Conservation (phyloP, 148 eudicot species). For the Gaultheria prostrata region DNA sequence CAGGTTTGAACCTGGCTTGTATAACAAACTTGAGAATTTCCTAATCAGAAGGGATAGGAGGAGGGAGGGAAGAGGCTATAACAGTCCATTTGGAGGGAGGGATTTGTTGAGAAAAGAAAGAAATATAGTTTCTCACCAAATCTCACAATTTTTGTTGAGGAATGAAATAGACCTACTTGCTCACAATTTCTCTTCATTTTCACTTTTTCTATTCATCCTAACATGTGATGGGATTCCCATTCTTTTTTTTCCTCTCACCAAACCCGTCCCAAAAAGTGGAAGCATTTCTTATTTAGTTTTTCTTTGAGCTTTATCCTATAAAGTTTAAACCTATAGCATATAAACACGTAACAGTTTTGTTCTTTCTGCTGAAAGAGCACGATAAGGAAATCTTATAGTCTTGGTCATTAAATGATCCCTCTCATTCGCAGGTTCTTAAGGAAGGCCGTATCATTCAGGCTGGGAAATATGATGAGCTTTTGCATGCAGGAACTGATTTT, state of each 20-base stretch:
- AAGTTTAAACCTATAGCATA: background rate
- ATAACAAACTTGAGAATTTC: background rate
- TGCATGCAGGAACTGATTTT: slow-evolving; percentile 89
- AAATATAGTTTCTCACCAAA: too few species aligned
- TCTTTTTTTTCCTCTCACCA: background rate
- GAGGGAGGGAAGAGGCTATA: background rate
- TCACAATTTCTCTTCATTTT: background rate
- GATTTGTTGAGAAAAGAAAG: background rate
- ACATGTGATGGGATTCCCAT: background rate
- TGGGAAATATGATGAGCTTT: slow-evolving; percentile 82
- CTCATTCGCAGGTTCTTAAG: slow-evolving; percentile 64
- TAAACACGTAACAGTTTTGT: background rate
- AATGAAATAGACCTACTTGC: background rate
- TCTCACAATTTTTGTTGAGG: too few species aligned
- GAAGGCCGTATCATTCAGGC: slow-evolving; percentile 86
- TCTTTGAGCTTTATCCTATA: background rate
- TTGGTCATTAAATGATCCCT: background rate
- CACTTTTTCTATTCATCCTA: background rate
- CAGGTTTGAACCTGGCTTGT: background rate
- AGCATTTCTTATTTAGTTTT: background rate
- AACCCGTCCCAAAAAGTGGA: background rate
- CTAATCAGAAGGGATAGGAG: background rate
- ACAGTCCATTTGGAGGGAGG: background rate
- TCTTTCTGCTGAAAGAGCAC: slow-evolving; percentile 2
- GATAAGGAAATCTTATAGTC: background rate